Percentiles rank a stretch among this genome's conserved stretches.
phyloP scores from a whole-genome alignment of 139 green algal genomes.

The Nannochloris sp. region DNA sequence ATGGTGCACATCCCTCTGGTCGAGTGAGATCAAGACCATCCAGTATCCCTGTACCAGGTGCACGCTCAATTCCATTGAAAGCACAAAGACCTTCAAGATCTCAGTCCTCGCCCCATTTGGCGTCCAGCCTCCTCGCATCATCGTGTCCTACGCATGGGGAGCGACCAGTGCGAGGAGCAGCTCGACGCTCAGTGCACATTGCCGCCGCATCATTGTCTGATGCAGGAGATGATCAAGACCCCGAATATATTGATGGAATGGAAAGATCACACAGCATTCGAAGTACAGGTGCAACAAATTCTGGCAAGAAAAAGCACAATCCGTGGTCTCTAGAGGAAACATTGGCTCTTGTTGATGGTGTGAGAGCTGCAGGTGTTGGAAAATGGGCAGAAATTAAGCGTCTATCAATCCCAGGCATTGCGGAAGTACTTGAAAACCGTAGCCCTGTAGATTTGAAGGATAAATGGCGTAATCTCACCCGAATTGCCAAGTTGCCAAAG shows the following conservation, averaged over 20 bases:
- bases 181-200: conserved; percentile 9
- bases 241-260: neutral
- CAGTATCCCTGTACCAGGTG: neutral
- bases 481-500: conserved; percentile 25
- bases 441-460: conserved; percentile 34
- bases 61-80: neutral
- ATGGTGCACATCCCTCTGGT: neutral
- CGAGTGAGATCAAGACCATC: neutral
- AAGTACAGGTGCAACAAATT: neutral
- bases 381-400: conserved; percentile 67
- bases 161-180: conserved; percentile 8
- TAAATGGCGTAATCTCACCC: conserved; percentile 38
- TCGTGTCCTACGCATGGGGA: neutral
- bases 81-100: neutral
- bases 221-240: neutral
- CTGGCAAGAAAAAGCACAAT: conserved; percentile 51
- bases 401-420: conserved; percentile 15
- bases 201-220: conserved; percentile 5
- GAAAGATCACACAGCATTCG: neutral
- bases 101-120: conserved; percentile 5
- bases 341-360: conserved; percentile 58
- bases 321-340: conserved; percentile 59
- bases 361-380: conserved; percentile 47
- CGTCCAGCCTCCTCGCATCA: conserved; percentile 1
- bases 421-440: conserved; percentile 9